Evolutionary conservation across 2,329 filamentous ascomycete genomes (phyloP), one percentile per base, ranked within the genome.

Genomic region (Neonectria sp.): DNA sequence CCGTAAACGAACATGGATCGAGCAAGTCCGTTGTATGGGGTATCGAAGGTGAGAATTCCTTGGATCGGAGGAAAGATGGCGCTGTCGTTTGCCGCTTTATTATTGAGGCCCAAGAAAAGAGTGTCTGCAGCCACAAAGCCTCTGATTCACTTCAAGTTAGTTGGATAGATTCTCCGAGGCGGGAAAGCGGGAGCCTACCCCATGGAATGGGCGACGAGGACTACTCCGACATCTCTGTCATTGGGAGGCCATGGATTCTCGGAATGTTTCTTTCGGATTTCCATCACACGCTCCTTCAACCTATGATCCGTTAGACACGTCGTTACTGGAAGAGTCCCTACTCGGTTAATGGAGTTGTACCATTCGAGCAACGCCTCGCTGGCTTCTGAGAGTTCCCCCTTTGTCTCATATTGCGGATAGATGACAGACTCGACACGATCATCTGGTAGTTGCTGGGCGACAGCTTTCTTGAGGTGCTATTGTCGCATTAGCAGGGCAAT

Each of bases 111-210:
- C 29, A 91, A 87, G 71, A 96, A 88, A n/a, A 97, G 86, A 0
- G 92, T 88, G 73, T 97, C 94, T 2, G 92, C 92, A 7, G 93
- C 94, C 9, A 97, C 93, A 70, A 97, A 96, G 43, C 95, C 95
- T 48, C 86, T 88, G 57, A 2, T 3, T 3, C n/a, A 24, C 12
- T 4, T 6, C 0, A 5, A 40, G 67, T 74, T n/a, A 73, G 68
- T n/a, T 1, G 3, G 17, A 5, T 13, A 33, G 0, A 35, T 17
- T 6, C 3, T 4, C 5, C 8, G 3, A 27, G 12, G 2, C 3
- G 11, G 17, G 51, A n/a, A 1, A 3, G 3, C 11, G n/a, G 24
- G 1, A 12, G 69, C 82, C 70, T 74, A 86, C 86, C 92, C 92
- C 91, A 91, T 97, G 3, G 92, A 95, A 79, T 97, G 95, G 2